Evolutionary conservation across 495 filamentous ascomycete genomes (phyloP), one percentile per base, ranked within the genome.

Genomic region (Aspergillus coremiiformis): DNA sequence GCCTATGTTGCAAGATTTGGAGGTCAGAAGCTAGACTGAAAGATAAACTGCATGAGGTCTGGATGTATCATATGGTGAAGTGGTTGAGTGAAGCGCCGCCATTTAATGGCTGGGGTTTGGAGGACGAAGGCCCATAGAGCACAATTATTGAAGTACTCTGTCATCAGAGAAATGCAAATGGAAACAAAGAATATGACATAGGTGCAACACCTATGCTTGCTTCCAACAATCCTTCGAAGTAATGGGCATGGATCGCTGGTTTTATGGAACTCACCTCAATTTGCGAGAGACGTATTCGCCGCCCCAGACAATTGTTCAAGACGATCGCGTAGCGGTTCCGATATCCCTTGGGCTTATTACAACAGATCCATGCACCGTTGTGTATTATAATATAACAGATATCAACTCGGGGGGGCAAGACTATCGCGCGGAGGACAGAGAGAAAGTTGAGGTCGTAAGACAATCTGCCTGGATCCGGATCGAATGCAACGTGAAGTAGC

Each of bases 301-400:
- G 27, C 33, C 33, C 33, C 6, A 37, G 33, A 21, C 15, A 20
- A 11, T 8, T 6, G n/a, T 46, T 44, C 24, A 44, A 29, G 26
- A 39, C 3, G 14, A 10, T 44, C 30, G 26, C 37, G 20, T 26
- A 47, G 22, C 44, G 45, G 48, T 33, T 27, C 29, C 41, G 27
- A 44, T 41, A 41, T 23, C 33, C 37, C 24, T 37, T 19, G 37
- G 39, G 10, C 44, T 37, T 29, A 26, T 15, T 23, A 39, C 33
- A 23, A 22, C 39, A 30, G 26, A 33, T 52, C 49, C 54, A 56
- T 52, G 7, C 44, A 52, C 44, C 24, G 20, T 44, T n/a, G 26
- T 20, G 44, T 20, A 37, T 44, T 33, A 10, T 45, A 17, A 14
- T 2, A 21, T 5, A 9, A 20, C 37, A 23, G 37, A 33, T 19